Percentiles rank a stretch among this genome's conserved stretches.
phyloP scores from a whole-genome alignment of 345 rosid genomes.

The Salix exigua region DNA sequence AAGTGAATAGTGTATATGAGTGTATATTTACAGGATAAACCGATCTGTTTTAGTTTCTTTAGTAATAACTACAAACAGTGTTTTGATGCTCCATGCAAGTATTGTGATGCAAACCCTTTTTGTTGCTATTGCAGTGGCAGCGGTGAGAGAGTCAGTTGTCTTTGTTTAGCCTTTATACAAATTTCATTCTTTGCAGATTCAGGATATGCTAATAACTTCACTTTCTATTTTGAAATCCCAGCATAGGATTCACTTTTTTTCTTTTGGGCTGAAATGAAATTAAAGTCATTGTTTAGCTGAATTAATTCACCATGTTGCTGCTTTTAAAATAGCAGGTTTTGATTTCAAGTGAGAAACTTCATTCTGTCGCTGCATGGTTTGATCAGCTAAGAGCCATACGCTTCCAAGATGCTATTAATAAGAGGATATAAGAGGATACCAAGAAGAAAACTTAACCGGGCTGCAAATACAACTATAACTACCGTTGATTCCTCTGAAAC shows the following conservation, averaged over 20 bases:
- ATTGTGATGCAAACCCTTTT: background rate
- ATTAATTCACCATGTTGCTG: conserved; percentile 8
- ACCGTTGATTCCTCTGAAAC: conserved; percentile 33
- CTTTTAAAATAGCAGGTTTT: conserved; percentile 45
- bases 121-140: background rate
- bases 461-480: conserved; percentile 42
- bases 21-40: too few species aligned
- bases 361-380: conserved; percentile 73
- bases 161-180: background rate
- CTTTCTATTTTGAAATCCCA: background rate
- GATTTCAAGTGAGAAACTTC: conserved; percentile 88
- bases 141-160: background rate
- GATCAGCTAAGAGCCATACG: conserved; percentile 85
- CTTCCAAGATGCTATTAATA: conserved; percentile 81
- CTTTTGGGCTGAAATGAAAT: background rate
- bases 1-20: too few species aligned
- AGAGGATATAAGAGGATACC: conserved; percentile 64
- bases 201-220: background rate
- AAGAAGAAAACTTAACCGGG: conserved; percentile 61
- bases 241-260: background rate
- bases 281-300: background rate
- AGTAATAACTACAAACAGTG: background rate
- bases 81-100: background rate
- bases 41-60: too few species aligned
- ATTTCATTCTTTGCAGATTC: background rate